A percentile compares a stretch with the other conserved stretches of the same genome.
These are phyloP conservation scores for Trichoderma orchidacearum DNA, from an alignment of 495 filamentous ascomycete species.

Conservation along the genomic window DNA sequence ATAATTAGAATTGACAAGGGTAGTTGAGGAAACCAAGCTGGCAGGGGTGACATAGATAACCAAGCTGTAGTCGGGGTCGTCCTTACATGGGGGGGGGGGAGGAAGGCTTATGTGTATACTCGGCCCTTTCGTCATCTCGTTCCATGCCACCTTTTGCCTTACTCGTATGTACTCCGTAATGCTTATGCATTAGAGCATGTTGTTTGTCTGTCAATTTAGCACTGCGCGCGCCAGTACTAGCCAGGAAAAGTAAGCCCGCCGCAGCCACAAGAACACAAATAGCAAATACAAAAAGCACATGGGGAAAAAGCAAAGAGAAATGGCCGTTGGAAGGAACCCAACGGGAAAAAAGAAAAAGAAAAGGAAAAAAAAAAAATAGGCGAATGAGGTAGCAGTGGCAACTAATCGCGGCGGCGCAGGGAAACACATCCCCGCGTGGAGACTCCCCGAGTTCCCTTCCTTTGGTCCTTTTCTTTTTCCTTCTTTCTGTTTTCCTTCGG, in stretches of 20 bases:
- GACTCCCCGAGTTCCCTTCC: neutral
- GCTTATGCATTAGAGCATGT: neutral
- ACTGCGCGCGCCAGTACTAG: neutral
- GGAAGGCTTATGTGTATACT: too few relatives aligned
- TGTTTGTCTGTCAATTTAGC: neutral
- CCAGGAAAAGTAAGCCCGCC: neutral
- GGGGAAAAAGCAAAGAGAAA: neutral
- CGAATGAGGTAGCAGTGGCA: neutral
- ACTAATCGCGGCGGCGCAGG: neutral
- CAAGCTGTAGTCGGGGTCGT: too few relatives aligned
- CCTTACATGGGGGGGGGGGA: too few relatives aligned
- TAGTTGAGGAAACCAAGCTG: too few relatives aligned
- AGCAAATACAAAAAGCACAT: neutral
- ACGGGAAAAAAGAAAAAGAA: neutral
- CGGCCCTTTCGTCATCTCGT: neutral
- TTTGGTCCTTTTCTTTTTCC: neutral
- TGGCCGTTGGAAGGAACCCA: neutral
- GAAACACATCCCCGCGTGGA: neutral
- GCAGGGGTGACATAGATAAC: too few relatives aligned
- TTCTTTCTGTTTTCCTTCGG: neutral
- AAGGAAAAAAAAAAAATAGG: neutral
- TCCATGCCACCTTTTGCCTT: neutral
- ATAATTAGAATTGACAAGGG: too few relatives aligned
- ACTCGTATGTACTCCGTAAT: neutral
- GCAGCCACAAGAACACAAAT: neutral